phyloP scores from a whole-genome alignment of 1,284 basidiomycete genomes.

The Boletus austroedulis region DNA sequence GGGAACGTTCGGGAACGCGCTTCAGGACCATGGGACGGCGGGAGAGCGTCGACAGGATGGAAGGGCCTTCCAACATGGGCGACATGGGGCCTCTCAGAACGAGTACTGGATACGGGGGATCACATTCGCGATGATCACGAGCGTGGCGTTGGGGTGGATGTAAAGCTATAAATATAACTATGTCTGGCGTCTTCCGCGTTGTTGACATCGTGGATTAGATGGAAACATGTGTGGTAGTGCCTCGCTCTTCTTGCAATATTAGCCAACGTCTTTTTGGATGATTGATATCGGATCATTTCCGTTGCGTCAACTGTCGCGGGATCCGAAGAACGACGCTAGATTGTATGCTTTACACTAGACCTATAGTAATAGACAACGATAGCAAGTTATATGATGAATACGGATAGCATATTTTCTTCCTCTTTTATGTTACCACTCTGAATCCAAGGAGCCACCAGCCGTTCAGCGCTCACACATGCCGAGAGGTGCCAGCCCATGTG shows the following conservation, averaged over 20 bases:
- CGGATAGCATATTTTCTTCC: conserved; percentile 10
- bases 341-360: neutral
- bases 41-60: conserved; percentile 51
- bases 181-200: neutral
- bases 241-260: neutral
- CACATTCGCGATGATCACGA: conserved; percentile 53
- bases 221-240: neutral
- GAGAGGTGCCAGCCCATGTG: conserved; percentile 7
- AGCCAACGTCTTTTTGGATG: no score
- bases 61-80: conserved; percentile 55
- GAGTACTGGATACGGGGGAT: conserved; percentile 70
- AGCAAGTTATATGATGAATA: conserved; percentile 19
- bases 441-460: neutral
- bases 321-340: neutral
- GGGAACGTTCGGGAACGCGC: conserved; percentile 45
- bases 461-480: conserved; percentile 6
- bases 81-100: conserved; percentile 50
- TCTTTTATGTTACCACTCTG: conserved; percentile 1
- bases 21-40: conserved; percentile 24
- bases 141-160: neutral
- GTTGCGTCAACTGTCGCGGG: neutral
- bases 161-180: neutral
- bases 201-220: neutral
- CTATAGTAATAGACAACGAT: neutral
- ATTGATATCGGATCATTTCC: no score